These are phyloP conservation scores for Phytopythium oedochilum DNA, from an alignment of 352 stramenopile genomes.

Conservation along the genomic window DNA sequence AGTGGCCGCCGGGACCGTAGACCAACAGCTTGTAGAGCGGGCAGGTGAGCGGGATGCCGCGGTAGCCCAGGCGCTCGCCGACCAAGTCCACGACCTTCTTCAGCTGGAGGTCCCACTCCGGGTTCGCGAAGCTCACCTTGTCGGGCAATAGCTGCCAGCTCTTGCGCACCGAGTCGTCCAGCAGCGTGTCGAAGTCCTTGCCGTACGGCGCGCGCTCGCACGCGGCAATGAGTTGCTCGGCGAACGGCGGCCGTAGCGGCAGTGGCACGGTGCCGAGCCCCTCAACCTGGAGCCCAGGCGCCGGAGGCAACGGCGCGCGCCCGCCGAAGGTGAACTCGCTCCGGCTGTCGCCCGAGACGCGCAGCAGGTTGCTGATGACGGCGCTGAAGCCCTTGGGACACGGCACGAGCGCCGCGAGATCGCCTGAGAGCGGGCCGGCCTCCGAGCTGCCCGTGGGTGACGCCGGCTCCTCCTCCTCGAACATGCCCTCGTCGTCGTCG, in stretches of 20 bases:
- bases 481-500: conserved; percentile 1
- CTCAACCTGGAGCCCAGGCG: conserved; percentile 8
- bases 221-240: conserved; percentile 4
- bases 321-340: conserved; percentile 13
- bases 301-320: conserved; percentile 6
- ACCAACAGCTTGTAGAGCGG: conserved; percentile 38
- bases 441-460: background rate
- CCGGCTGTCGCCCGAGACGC: background rate
- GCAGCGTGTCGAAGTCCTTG: conserved; percentile 2
- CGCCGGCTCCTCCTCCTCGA: conserved; percentile 2
- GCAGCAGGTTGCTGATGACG: conserved; percentile 12
- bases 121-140: conserved; percentile 12
- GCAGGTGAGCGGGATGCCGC: conserved; percentile 7
- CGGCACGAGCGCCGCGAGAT: background rate
- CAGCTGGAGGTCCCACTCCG: conserved; percentile 8
- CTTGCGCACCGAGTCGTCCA: conserved; percentile 9
- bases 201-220: conserved; percentile 6
- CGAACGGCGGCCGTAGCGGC: conserved; percentile 6
- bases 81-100: conserved; percentile 3
- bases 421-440: conserved; percentile 2
- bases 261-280: conserved; percentile 8
- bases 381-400: background rate
- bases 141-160: conserved; percentile 9
- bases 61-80: conserved; percentile 7
- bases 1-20: conserved; percentile 34